Evolutionary conservation across 2,329 filamentous ascomycete genomes (phyloP).

Genomic region (Talaromyces albobiverticillius): DNA sequence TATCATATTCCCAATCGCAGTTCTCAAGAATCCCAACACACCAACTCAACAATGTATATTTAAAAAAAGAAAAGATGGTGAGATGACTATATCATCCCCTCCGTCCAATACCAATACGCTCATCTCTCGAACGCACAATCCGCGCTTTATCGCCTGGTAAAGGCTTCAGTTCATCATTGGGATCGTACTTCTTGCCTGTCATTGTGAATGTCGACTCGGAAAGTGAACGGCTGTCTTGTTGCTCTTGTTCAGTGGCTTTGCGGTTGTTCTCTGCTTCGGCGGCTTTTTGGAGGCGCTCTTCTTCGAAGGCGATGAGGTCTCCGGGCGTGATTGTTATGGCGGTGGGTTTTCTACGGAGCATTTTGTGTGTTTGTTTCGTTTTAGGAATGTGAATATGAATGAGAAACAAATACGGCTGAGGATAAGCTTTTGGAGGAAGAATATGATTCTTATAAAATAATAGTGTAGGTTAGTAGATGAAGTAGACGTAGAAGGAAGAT

Average conservation of each 20-base stretch:
- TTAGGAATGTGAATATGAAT: background rate
- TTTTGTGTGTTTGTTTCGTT: conserved; percentile 18
- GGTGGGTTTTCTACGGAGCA: conserved; percentile 52
- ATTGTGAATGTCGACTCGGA: conserved; percentile 3
- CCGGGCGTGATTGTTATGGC: conserved; percentile 49
- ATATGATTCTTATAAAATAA: no score
- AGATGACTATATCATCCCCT: conserved; percentile 2
- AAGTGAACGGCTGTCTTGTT: background rate
- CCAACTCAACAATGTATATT: no score
- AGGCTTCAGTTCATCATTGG: conserved; percentile 50
- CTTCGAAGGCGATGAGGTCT: conserved; percentile 48
- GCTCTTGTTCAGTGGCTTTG: conserved; percentile 13
- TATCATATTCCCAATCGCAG: no score
- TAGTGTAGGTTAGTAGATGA: no score
- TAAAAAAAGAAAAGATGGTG: background rate
- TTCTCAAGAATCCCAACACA: no score
- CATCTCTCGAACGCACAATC: conserved; percentile 46
- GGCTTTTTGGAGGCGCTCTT: conserved; percentile 31
- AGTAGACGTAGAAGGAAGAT: no score
- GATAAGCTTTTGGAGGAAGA: no score
- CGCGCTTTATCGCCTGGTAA: conserved; percentile 48
- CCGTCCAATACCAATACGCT: conserved; percentile 39
- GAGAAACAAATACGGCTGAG: background rate
- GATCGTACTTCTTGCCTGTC: conserved; percentile 31
- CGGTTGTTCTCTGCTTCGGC: conserved; percentile 25